Conservation (phyloP, 805 yeast genomes). For the Saccharomycopsis schoenii region DNA sequence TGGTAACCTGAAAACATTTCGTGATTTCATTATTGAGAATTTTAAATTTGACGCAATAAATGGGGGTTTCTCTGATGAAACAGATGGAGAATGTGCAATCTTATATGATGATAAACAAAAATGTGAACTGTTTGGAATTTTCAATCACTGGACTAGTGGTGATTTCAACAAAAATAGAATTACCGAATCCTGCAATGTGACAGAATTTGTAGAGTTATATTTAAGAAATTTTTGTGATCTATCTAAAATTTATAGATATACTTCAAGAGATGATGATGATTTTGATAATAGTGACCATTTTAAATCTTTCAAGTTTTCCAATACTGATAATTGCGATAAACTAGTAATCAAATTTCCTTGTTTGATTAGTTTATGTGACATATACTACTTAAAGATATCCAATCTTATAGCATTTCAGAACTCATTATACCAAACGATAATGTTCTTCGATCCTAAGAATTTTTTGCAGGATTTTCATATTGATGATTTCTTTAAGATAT, state of each 20-base stretch:
- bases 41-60: not conserved
- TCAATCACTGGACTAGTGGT: not conserved
- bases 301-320: not conserved
- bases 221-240: not conserved
- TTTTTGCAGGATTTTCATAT: not conserved
- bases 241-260: not conserved
- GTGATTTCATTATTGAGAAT: not conserved
- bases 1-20: not conserved
- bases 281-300: not conserved
- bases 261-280: not conserved
- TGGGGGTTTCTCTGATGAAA: not conserved
- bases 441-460: not conserved
- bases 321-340: not conserved
- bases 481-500: not conserved
- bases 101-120: not conserved
- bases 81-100: not conserved
- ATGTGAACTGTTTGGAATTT: not conserved
- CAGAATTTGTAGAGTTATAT: not conserved
- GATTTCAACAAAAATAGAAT: not conserved
- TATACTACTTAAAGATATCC: not conserved
- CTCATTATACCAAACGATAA: not conserved
- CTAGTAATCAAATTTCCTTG: not conserved
- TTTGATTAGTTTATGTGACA: not conserved
- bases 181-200: not conserved
- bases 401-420: not conserved